Evolutionary conservation across 495 filamentous ascomycete genomes (phyloP), one percentile per base, ranked within the genome.

Genomic region (Talaromyces borbonicus): DNA sequence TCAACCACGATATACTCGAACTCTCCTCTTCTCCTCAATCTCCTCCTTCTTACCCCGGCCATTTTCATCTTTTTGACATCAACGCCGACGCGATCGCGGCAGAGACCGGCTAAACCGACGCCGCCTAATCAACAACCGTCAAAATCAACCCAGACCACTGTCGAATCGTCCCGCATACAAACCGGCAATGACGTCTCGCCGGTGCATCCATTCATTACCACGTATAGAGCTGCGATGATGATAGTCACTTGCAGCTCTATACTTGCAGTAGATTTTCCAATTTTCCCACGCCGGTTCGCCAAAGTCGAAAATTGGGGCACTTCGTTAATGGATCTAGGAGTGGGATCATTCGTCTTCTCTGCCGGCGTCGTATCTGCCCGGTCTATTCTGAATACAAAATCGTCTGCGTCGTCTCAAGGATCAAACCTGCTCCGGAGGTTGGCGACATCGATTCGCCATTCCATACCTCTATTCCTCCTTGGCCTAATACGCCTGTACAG

Each of bases 291-390:
- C 2, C 83, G 92, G 4, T 96, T 96, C 56, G 92, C 88, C 15
- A 99, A 99, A 67, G 92, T 89, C 0, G 92, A 99, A 65, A 96
- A 83, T 29, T 99, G 92, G 89, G 92, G 92, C 16, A 96, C 92
- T 16, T 96, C 90, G 2, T 60, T 99, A 50, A 99, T 99, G 92
- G 92, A 99, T 63, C 72, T 97, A 54, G 92, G 92, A 8, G 92
- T 99, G 36, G 92, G 92, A 4, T 95, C 90, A 1, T 99, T 99
- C 56, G 92, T 99, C 49, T 99, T 94, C 65, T 88, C 89, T 1
- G 84, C 83, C 4, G 92, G 92, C n/a, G 59, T 95, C n/a, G 86
- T 97, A 4, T 86, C 85, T 19, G 87, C 92, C 4, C 77, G 90
- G 32, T 76, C 85, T n/a, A 67, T 89, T n/a, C 68, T 96, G 19